A percentile compares a stretch with the other conserved stretches of the same genome.
These are phyloP conservation scores for Cyclotella choctawhatcheeana DNA, from an alignment of 108 stramenopile species.

Conservation along the genomic window DNA sequence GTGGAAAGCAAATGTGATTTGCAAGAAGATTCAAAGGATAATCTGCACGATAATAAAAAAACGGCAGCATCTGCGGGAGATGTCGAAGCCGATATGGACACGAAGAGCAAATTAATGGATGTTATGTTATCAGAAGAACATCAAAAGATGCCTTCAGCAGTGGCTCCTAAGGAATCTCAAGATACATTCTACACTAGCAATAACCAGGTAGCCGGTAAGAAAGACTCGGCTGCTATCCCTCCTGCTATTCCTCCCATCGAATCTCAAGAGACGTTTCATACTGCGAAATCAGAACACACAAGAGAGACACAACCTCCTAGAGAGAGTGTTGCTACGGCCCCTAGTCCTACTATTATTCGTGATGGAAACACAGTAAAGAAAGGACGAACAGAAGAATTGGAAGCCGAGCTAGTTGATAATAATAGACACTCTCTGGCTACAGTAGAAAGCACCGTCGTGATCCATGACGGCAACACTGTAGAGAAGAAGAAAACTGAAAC, in stretches of 20 bases:
- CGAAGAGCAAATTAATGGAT: too few relatives aligned
- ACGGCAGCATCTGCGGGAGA: neutral
- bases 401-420: too few relatives aligned
- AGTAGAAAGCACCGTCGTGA: neutral
- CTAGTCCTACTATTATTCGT: slow-evolving; percentile 6
- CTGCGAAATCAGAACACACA: slow-evolving; percentile 27
- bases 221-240: neutral
- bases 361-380: slow-evolving; percentile 45
- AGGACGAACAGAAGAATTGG: slow-evolving; percentile 14
- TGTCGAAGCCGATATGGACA: neutral
- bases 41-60: neutral
- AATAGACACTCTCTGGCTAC: neutral
- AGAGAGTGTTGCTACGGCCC: neutral
- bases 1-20: neutral
- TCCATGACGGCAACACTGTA: slow-evolving; percentile 37
- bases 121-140: neutral
- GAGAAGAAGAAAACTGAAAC: slow-evolving; percentile 31
- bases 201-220: neutral
- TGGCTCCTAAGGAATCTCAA: neutral
- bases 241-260: slow-evolving; percentile 2
- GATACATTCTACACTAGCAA: slow-evolving; percentile 1
- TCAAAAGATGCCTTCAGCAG: neutral
- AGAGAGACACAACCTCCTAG: slow-evolving; percentile 7
- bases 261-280: slow-evolving; percentile 23
- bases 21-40: neutral